Conservation (phyloP, 176 grass and related monocot genomes). For the Cenchrus americanus region DNA sequence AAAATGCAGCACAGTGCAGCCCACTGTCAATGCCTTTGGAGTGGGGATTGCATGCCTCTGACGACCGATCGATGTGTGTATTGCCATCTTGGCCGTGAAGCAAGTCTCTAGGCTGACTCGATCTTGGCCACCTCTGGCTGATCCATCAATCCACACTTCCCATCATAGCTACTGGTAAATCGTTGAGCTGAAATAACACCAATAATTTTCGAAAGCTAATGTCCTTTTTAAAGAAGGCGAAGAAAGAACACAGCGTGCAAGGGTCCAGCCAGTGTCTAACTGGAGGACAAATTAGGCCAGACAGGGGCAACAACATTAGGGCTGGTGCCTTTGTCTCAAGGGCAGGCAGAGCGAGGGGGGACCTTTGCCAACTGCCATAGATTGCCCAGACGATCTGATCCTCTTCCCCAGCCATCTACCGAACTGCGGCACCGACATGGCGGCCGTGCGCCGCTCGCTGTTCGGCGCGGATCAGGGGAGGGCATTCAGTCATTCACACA, state of each 20-base stretch:
- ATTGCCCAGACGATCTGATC: conserved; percentile 6
- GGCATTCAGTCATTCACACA: background rate
- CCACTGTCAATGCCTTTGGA: conserved; percentile 55
- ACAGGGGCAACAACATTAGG: background rate
- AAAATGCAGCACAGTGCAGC: conserved; percentile 15
- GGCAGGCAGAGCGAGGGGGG: conserved; percentile 18
- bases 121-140: conserved; percentile 17
- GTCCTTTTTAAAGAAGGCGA: conserved; percentile 25
- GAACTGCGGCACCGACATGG: conserved; percentile 40
- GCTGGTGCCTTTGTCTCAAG: conserved; percentile 20
- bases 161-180: conserved; percentile 8
- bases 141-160: background rate
- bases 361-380: background rate
- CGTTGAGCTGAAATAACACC: conserved; percentile 26
- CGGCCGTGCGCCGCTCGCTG: background rate
- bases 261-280: background rate
- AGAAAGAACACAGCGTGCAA: background rate
- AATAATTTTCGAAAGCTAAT: background rate
- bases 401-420: conserved; percentile 4
- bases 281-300: conserved; percentile 8
- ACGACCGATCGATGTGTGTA: conserved; percentile 33
- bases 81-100: conserved; percentile 50
- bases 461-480: background rate
- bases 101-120: conserved; percentile 22
- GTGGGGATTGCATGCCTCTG: conserved; percentile 43